Evolutionary conservation across 768 basidiomycete species (phyloP), one percentile per base, ranked within the genome.

Genomic region (Trametes coccinea): DNA sequence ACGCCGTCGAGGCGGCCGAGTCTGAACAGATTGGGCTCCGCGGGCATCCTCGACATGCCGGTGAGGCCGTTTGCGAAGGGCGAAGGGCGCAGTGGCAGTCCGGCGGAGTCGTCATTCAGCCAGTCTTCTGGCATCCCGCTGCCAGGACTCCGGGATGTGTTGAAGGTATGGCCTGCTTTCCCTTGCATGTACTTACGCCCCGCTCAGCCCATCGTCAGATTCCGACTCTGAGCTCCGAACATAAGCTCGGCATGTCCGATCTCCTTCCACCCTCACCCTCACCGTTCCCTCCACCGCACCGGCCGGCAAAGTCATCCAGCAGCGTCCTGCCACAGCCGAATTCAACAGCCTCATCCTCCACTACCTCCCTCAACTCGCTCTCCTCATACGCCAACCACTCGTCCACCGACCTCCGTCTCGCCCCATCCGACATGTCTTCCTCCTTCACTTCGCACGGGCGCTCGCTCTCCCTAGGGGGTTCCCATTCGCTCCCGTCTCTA

Each of bases 231-330:
- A 83, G 86, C 17, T 85, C 86, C 1, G 89, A 89, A 53, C 86
- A 90, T 68, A 85, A 86, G 66, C 72, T 88, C 16, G 88, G 86
- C 34, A 84, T 86, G 73, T 66, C 80, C 13, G 90, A 92, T 66
- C 75, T 92, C 27, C 74, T 90, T 17, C 89, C 91, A 5, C 89
- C 91, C 1, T 92, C 91, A 11, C 90, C 89, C 8, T 51, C 62
- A 3, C 62, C 57, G 1, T 56, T 60, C 58, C 85, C 79, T 73
- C 31, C 74, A 72, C 22, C 70, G 72, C 31, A 76, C 75, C 62
- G 76, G 63, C 58, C 72, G 73, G 37, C 79, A 78, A 47, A 70
- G 69, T 14, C 78, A 75, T 60, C 69, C 74, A 39, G 61, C 13
- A 49, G 41, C 14, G 41, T 50, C 3, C 47, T 60, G 8, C 63